A percentile compares a stretch with the other conserved stretches of the same genome.
phyloP scores from a whole-genome alignment of 306 rosid genomes.

The Ceratonia siliqua region DNA sequence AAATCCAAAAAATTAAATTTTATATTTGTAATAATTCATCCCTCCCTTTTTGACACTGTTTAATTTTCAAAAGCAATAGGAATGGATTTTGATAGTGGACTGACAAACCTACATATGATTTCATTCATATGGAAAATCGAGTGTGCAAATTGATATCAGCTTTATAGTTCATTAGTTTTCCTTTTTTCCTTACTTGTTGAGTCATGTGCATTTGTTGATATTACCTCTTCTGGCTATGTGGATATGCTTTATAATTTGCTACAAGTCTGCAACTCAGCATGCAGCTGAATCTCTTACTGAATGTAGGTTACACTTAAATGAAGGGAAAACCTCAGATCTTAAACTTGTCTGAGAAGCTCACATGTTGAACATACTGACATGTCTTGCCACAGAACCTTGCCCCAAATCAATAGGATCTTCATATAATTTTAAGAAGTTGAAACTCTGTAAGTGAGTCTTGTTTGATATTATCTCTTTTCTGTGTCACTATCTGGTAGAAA shows the following conservation, averaged over 20 bases:
- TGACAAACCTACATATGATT: not conserved
- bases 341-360: slow-evolving; percentile 74
- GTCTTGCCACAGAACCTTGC: slow-evolving; percentile 87
- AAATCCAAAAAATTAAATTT: too few species aligned
- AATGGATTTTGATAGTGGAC: not conserved
- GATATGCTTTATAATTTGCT: not conserved
- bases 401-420: slow-evolving; percentile 65
- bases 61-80: too few species aligned
- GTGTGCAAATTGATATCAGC: not conserved
- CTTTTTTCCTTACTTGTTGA: not conserved
- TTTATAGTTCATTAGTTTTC: not conserved
- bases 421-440: slow-evolving; percentile 72
- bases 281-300: not conserved
- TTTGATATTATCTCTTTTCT: not conserved
- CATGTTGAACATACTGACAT: slow-evolving; percentile 59
- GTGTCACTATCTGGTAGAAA: not conserved
- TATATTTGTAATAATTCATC: too few species aligned
- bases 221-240: not conserved
- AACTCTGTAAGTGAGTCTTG: slow-evolving; percentile 73
- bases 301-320: slow-evolving; percentile 79
- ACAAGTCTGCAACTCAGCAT: slow-evolving; percentile 5
- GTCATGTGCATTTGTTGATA: not conserved
- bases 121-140: not conserved
- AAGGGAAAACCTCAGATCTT: slow-evolving; percentile 73
- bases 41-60: too few species aligned